These are phyloP conservation scores for Hysterium pulicare DNA, from an alignment of 2,329 filamentous ascomycete species.

Conservation along the genomic window DNA sequence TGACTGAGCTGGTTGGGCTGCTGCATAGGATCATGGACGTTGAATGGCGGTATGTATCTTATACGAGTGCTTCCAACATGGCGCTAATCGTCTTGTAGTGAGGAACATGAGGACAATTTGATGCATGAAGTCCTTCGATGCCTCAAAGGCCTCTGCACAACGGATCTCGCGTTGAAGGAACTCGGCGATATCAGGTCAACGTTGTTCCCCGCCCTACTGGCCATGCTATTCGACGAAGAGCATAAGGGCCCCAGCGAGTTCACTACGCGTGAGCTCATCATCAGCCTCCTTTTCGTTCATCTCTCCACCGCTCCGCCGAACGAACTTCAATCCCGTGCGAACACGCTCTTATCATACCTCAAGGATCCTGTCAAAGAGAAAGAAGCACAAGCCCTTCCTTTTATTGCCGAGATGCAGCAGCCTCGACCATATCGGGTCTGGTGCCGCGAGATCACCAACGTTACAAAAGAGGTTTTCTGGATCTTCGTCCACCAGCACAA, in stretches of 20 bases:
- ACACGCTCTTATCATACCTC: conserved; percentile 73
- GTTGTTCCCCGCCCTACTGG: conserved; percentile 80
- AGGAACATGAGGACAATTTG: conserved; percentile 92
- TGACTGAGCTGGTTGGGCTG: conserved; percentile 84
- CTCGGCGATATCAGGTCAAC: conserved; percentile 74
- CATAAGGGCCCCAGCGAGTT: conserved; percentile 98
- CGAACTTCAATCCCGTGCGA: conserved; percentile 66
- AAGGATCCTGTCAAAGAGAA: conserved; percentile 71
- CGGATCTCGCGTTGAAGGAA: conserved; percentile 77
- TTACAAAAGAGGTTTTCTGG: conserved; percentile 99
- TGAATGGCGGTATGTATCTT: conserved; percentile 74
- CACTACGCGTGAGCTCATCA: conserved; percentile 85
- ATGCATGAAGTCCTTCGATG: conserved; percentile 91
- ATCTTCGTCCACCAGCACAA: conserved; percentile 96
- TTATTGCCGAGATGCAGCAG: conserved; percentile 85
- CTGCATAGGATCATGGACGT: conserved; percentile 91
- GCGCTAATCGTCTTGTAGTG: conserved; percentile 51
- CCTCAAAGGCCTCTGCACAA: conserved; percentile 91
- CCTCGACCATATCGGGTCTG: conserved; percentile 87
- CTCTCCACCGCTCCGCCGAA: conserved; percentile 59
- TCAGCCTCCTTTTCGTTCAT: conserved; percentile 84
- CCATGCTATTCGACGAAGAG: conserved; percentile 94
- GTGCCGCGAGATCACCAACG: conserved; percentile 87
- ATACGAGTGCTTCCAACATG: neutral
- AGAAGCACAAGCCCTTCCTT: conserved; percentile 71